Conservation (phyloP, 495 filamentous ascomycete genomes). For the Lasiosphaeria hispida region DNA sequence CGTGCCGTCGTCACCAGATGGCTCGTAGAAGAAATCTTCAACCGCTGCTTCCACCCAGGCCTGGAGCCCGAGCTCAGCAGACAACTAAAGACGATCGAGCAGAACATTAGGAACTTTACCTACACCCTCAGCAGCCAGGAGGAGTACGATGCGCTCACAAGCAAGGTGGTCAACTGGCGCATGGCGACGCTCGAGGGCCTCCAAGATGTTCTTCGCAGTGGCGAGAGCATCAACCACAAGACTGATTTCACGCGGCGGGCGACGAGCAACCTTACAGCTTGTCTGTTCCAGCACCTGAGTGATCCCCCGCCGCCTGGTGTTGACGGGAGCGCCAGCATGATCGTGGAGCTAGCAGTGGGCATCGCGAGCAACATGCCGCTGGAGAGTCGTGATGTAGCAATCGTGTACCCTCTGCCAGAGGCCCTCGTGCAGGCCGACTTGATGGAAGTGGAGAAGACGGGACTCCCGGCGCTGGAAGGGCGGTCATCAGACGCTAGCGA, state of each 20-base stretch:
- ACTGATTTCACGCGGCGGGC: constrained; percentile 63
- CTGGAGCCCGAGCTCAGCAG: constrained; percentile 71
- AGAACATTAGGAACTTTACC: constrained; percentile 75
- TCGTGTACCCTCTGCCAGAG: constrained; percentile 80
- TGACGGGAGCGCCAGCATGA: constrained; percentile 79
- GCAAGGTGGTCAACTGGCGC: constrained; percentile 90
- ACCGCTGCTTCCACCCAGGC: constrained; percentile 86
- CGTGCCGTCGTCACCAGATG: constrained; percentile 85
- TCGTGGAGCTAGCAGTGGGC: constrained; percentile 85
- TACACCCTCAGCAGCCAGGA: constrained; percentile 71
- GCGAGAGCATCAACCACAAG: constrained; percentile 61
- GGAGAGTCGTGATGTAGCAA: constrained; percentile 85
- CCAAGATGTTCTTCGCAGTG: constrained; percentile 63
- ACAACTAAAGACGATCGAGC: constrained; percentile 82
- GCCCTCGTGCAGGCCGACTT: constrained; percentile 59
- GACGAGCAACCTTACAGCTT: constrained; percentile 67
- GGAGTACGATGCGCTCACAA: constrained; percentile 82
- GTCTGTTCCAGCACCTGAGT: constrained; percentile 65
- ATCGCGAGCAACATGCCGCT: constrained; percentile 84
- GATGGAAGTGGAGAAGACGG: constrained; percentile 80
- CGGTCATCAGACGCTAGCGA: constrained; percentile 49
- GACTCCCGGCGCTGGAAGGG: constrained; percentile 66
- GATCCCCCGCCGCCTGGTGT: constrained; percentile 75
- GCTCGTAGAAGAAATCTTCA: constrained; percentile 88
- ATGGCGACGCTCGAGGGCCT: constrained; percentile 93